These are phyloP conservation scores for Termitomyces sp. DNA, from an alignment of 768 basidiomycete species.

Conservation along the genomic window DNA sequence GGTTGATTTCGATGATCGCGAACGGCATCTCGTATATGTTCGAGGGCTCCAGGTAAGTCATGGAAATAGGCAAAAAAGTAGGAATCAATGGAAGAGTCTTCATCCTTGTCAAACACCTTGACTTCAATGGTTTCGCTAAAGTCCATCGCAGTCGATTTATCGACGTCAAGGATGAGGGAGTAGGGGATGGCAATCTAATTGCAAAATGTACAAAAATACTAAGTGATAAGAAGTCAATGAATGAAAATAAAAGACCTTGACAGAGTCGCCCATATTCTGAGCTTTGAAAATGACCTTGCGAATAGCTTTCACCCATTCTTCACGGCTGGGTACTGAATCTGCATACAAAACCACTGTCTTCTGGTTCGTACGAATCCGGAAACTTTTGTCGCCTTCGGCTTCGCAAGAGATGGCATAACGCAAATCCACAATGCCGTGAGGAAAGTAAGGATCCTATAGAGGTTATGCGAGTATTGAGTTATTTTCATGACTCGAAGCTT, in stretches of 20 bases:
- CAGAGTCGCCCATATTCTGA: conserved; percentile 94
- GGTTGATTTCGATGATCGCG: conserved; percentile 45
- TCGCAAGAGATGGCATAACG: conserved; percentile 93
- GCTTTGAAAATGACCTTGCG: conserved; percentile 93
- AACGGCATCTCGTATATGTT: conserved; percentile 78
- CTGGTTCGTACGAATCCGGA: conserved; percentile 82
- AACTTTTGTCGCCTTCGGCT: conserved; percentile 67
- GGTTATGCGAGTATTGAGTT: not conserved
- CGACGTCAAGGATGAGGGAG: conserved; percentile 83
- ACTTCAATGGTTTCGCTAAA: conserved; percentile 97
- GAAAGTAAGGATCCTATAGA: conserved; percentile 91
- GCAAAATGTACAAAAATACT: not conserved
- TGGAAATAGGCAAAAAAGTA: conserved; percentile 97
- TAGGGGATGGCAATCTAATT: conserved; percentile 89
- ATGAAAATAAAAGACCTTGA: conserved; percentile 57
- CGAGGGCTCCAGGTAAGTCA: conserved; percentile 70
- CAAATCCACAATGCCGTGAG: conserved; percentile 92
- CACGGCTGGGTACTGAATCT: conserved; percentile 78
- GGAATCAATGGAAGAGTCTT: conserved; percentile 75
- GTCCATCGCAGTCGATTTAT: conserved; percentile 84
- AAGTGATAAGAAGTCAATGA: not conserved
- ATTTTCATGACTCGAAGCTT: not conserved
- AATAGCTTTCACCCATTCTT: conserved; percentile 96
- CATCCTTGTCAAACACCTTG: conserved; percentile 82
- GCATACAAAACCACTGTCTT: conserved; percentile 68